These are phyloP conservation scores for Dryas integrifolia DNA, from an alignment of 331 rosid genomes.

Conservation along the genomic window DNA sequence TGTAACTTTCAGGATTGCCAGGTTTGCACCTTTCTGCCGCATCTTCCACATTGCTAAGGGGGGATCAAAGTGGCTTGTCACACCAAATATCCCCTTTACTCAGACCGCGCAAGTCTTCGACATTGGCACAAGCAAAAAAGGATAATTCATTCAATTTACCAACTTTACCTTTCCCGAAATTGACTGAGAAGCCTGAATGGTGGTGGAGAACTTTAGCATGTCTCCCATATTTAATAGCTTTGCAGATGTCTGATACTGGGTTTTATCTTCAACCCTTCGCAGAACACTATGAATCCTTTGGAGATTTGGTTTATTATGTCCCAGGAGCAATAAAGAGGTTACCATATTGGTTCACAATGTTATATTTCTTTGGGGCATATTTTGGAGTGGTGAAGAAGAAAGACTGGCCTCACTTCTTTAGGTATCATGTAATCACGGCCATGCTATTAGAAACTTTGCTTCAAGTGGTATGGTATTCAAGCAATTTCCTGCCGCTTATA, in stretches of 20 bases:
- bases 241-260: conserved; percentile 74
- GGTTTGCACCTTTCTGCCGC: conserved; percentile 28
- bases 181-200: conserved; percentile 81
- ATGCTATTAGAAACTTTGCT: conserved; percentile 62
- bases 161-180: conserved; percentile 45
- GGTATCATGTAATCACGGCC: conserved; percentile 73
- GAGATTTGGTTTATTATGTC: conserved; percentile 50
- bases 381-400: conserved; percentile 60
- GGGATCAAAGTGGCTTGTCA: conserved; percentile 28
- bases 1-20: conserved; percentile 40
- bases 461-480: conserved; percentile 53
- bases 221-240: conserved; percentile 62
- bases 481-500: conserved; percentile 76
- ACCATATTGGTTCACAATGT: conserved; percentile 68
- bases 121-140: conserved; percentile 44
- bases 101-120: conserved; percentile 27
- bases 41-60: conserved; percentile 34
- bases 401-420: conserved; percentile 57
- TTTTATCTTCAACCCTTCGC: conserved; percentile 52
- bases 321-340: conserved; percentile 71
- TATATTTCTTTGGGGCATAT: conserved; percentile 55
- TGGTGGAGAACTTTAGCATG: conserved; percentile 89
- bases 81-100: conserved; percentile 26
- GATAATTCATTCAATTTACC: conserved; percentile 49
- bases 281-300: conserved; percentile 43